Evolutionary conservation across 768 basidiomycete species (phyloP).

Genomic region (Tephrocybe sp.): DNA sequence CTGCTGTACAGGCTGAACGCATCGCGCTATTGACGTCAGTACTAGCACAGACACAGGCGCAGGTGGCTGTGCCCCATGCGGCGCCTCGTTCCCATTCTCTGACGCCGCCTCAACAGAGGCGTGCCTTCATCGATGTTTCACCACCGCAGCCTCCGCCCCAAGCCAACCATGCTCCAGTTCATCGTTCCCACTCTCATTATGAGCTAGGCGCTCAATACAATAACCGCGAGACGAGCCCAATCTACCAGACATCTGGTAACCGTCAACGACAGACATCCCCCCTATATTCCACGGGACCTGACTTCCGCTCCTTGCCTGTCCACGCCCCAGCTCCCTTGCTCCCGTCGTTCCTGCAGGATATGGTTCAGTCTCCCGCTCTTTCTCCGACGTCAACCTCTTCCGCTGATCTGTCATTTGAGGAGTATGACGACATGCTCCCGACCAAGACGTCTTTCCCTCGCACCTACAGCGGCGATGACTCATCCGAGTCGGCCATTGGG

Average conservation of each 20-base stretch:
- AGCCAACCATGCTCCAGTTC: constrained; percentile 32
- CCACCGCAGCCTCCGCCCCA: constrained; percentile 25
- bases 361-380: constrained; percentile 65
- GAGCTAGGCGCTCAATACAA: constrained; percentile 47
- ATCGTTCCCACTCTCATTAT: constrained; percentile 53
- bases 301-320: constrained; percentile 26
- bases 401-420: constrained; percentile 65
- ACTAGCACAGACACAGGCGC: constrained; percentile 53
- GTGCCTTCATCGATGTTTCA: constrained; percentile 35
- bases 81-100: constrained; percentile 41
- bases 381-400: constrained; percentile 68
- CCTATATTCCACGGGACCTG: constrained; percentile 36
- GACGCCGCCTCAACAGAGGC: constrained; percentile 45
- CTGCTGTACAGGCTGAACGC: constrained; percentile 82
- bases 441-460: constrained; percentile 27
- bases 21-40: constrained; percentile 79
- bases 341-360: constrained; percentile 78
- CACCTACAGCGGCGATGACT: constrained; percentile 27
- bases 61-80: constrained; percentile 13
- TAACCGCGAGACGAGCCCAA: constrained; percentile 28
- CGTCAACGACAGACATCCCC: constrained; percentile 39
- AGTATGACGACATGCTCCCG: constrained; percentile 42
- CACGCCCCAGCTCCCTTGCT: constrained; percentile 55
- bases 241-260: constrained; percentile 68
- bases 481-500: constrained; percentile 32